Conservation (phyloP, 208 protist genomes). For the Leishmania martiniquensis region DNA sequence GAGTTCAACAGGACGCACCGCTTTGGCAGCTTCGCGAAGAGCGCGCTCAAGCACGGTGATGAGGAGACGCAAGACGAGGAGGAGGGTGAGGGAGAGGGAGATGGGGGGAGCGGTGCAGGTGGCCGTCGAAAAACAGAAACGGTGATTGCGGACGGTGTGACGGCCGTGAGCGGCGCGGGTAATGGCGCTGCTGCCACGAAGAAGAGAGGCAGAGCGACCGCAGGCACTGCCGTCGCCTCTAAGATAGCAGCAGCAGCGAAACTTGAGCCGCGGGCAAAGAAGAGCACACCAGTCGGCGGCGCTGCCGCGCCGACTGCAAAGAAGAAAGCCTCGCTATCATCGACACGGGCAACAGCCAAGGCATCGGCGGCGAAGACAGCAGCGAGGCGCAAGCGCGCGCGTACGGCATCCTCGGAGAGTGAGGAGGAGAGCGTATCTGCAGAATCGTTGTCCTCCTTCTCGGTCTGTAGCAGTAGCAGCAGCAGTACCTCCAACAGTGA, state of each 20-base stretch:
- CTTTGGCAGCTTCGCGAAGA: conserved; percentile 71
- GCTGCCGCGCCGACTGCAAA: conserved; percentile 28
- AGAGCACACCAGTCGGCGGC: conserved; percentile 3
- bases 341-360: conserved; percentile 24
- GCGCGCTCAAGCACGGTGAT: conserved; percentile 42
- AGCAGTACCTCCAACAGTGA: conserved; percentile 19
- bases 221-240: background rate
- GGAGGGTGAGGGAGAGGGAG: conserved; percentile 27
- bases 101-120: conserved; percentile 16
- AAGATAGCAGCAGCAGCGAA: background rate
- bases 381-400: conserved; percentile 11
- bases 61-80: conserved; percentile 20
- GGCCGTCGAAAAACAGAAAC: conserved; percentile 12
- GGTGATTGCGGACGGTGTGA: conserved; percentile 24
- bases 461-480: background rate
- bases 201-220: conserved; percentile 1
- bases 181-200: conserved; percentile 4
- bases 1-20: conserved; percentile 91
- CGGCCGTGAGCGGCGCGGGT: conserved; percentile 14
- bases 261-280: conserved; percentile 34
- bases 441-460: background rate
- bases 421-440: conserved; percentile 16
- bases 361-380: background rate
- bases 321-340: conserved; percentile 33
- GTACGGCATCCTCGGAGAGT: conserved; percentile 14